Percentiles rank a stretch among this genome's conserved stretches.
Conservation (phyloP, 257 asterid genomes). For the Cordia subcordata region DNA sequence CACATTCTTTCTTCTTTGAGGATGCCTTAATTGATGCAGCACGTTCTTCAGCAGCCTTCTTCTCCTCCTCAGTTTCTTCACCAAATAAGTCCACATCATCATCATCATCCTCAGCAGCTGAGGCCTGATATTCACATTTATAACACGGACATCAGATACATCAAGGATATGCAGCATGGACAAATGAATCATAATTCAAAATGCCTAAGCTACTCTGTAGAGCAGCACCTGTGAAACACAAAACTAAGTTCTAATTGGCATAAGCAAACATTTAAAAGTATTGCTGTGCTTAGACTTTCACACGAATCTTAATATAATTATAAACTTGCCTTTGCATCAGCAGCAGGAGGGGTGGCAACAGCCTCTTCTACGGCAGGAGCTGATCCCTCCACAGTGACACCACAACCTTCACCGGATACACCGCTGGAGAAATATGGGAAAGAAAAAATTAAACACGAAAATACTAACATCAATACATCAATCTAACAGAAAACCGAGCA, state of each 20-base stretch:
- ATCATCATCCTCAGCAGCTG: conserved; percentile 74
- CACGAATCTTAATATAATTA: too few relatives aligned
- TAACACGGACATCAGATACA: background rate
- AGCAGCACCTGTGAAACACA: background rate
- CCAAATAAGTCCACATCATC: conserved; percentile 90
- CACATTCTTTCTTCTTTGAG: conserved; percentile 72
- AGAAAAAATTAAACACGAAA: background rate
- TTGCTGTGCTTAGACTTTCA: too few relatives aligned
- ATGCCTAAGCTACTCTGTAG: too few relatives aligned
- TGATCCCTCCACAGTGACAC: conserved; percentile 52
- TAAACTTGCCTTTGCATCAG: background rate
- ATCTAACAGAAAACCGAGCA: too few relatives aligned
- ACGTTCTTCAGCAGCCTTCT: conserved; percentile 85
- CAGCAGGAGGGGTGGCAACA: conserved; percentile 41
- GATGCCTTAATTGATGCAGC: conserved; percentile 90
- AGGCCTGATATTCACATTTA: conserved; percentile 30
- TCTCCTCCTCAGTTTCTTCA: conserved; percentile 97
- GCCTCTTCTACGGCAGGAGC: conserved; percentile 36
- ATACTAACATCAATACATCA: too few relatives aligned
- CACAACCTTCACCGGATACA: conserved; percentile 63
- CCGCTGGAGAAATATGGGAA: conserved; percentile 36
- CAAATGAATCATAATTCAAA: too few relatives aligned
- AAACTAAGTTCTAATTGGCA: too few relatives aligned
- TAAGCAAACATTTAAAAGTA: too few relatives aligned
- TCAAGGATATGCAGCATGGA: background rate